Percentiles rank a stretch among this genome's conserved stretches.
These are phyloP conservation scores for Geranium brycei DNA, from an alignment of 345 rosid genomes.

Conservation along the genomic window DNA sequence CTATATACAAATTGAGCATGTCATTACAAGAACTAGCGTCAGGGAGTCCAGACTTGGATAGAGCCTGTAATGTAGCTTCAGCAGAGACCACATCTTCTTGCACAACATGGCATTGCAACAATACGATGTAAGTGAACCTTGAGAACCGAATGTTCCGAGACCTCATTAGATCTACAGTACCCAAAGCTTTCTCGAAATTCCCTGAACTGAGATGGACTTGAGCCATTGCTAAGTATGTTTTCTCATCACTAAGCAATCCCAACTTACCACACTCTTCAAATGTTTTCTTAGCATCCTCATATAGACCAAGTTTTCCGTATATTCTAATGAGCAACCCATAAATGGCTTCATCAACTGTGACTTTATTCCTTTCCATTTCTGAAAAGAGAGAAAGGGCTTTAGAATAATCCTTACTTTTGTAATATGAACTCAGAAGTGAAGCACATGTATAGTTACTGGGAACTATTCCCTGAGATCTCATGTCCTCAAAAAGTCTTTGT, in stretches of 20 bases:
- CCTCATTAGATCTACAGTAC: conserved; percentile 53
- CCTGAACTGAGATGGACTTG: conserved; percentile 65
- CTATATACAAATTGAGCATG: conserved; percentile 54
- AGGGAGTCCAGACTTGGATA: conserved; percentile 55
- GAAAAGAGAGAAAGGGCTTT: conserved; percentile 77
- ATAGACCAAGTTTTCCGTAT: conserved; percentile 77
- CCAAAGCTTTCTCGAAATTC: conserved; percentile 52
- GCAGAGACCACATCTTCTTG: conserved; percentile 53
- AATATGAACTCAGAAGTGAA: conserved; percentile 70
- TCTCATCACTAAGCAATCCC: conserved; percentile 61
- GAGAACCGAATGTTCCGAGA: conserved; percentile 52
- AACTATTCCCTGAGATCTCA: conserved; percentile 48
- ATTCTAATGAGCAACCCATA: conserved; percentile 79
- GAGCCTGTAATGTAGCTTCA: conserved; percentile 55
- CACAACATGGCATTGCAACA: conserved; percentile 63
- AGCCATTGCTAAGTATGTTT: conserved; percentile 86
- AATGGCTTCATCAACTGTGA: conserved; percentile 73
- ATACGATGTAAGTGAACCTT: conserved; percentile 68
- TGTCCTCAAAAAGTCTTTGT: conserved; percentile 46
- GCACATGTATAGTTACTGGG: conserved; percentile 93
- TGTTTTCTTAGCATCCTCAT: conserved; percentile 58
- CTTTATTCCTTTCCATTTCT: conserved; percentile 58
- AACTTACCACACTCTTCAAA: conserved; percentile 51
- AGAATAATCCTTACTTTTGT: conserved; percentile 57
- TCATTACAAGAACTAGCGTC: conserved; percentile 73